Base-by-base conservation (phyloP, 2,329 filamentous ascomycete genomes). In the Aspergillus intermedius region DNA sequence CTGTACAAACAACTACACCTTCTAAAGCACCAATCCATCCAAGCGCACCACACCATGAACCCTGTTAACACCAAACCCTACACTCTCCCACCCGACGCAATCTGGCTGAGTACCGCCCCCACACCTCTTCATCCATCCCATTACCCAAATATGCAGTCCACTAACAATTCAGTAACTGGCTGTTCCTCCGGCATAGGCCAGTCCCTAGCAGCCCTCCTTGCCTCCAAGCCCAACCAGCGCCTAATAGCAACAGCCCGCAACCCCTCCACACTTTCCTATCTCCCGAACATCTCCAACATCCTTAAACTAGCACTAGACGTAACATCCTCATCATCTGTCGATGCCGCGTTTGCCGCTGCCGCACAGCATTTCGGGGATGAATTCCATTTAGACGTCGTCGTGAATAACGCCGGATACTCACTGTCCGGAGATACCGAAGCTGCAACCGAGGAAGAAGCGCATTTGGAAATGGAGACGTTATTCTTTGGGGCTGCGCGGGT, bases 201-300 rank as follows among this genome's bases (percentile, higher is more conserved):
- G 28, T 64, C 63, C 1, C 58, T 78, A 17, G 70, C 70, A 10
- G 57, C 55, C 17, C 5, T 54, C 19, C 56, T 77, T 37, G 64
- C 70, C 9, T 63, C 53, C 48, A 66, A 73, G 35, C 61, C 68
- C 1, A 56, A 51, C 22, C 65, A 74, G 23, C 69, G 71, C 42
- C 56, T 78, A 2, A 66, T 78, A 22, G 75, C 74, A 2, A 78
- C 75, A 2, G 76, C 76, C 23, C 72, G 77, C n/a, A 71, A 75
- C 22, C 56, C 61, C 0, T 50, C 64, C 1, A 52, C 60, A n/a
- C 70, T 79, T 3, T 64, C 68, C 2, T 67, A 66, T 53, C 64
- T 78, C 7, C 66, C 72, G 0, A 58, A 67, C 17, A 55, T 61
- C 37, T 37, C 58, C 4, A 68, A 67, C 44, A 60, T 77, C 25